Evolutionary conservation across 495 filamentous ascomycete species (phyloP).

Genomic region (Aspergillus diversus): DNA sequence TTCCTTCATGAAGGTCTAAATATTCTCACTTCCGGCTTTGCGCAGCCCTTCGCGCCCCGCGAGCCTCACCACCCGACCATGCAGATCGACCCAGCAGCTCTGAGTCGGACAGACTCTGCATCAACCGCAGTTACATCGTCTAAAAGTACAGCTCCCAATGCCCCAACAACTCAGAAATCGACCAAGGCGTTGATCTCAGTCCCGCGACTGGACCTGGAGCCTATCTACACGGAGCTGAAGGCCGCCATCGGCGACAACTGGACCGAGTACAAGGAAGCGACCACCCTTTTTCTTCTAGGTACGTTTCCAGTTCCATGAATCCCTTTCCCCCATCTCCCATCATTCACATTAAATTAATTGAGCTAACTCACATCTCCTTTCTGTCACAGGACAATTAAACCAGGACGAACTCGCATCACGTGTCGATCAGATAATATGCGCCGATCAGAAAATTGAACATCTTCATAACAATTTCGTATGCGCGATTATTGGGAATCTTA

Average conservation of each 20-base stretch:
- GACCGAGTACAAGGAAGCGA: constrained; percentile 83
- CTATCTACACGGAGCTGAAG: constrained; percentile 86
- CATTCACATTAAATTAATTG: neutral
- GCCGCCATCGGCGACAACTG: constrained; percentile 81
- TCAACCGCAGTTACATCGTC: constrained; percentile 62
- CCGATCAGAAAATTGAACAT: constrained; percentile 71
- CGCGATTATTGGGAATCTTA: constrained; percentile 84
- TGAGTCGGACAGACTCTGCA: constrained; percentile 69
- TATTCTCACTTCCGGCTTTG: constrained; percentile 41
- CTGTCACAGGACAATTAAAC: constrained; percentile 71
- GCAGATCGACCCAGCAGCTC: constrained; percentile 85
- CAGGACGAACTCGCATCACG: constrained; percentile 79
- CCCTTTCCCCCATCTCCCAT: neutral
- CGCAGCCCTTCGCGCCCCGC: constrained; percentile 50
- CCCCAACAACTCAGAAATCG: constrained; percentile 56
- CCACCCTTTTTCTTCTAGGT: constrained; percentile 82
- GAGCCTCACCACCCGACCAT: constrained; percentile 52
- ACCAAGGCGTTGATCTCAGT: constrained; percentile 66
- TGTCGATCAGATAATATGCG: constrained; percentile 73
- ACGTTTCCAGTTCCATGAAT: constrained; percentile 34
- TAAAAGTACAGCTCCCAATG: constrained; percentile 63
- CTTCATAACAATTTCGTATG: constrained; percentile 89
- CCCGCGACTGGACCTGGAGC: constrained; percentile 88
- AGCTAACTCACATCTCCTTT: constrained; percentile 16
- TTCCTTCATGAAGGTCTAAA: constrained; percentile 50